Percentiles rank a stretch among this genome's conserved stretches.
phyloP scores from a whole-genome alignment of 441 rosid genomes.

The Erysimum pusillum region DNA sequence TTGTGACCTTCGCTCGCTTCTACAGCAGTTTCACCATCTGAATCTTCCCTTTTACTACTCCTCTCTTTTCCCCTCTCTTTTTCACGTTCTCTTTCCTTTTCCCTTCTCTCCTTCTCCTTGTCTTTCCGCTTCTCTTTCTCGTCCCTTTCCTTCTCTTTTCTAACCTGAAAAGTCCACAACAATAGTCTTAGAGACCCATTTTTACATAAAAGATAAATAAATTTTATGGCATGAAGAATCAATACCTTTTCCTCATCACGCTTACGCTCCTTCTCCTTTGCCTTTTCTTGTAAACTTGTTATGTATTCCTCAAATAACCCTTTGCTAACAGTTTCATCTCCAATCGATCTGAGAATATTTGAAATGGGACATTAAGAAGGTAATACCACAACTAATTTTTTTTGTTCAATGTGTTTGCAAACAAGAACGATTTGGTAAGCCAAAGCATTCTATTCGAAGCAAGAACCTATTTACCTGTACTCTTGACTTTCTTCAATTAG shows the following conservation, averaged over 20 bases:
- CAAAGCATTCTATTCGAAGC: slow-evolving; percentile 14
- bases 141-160: slow-evolving; percentile 65
- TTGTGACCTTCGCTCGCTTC: slow-evolving; percentile 71
- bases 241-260: slow-evolving; percentile 95
- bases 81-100: slow-evolving; percentile 76
- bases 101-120: slow-evolving; percentile 75
- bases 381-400: neutral
- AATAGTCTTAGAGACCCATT: slow-evolving; percentile 1
- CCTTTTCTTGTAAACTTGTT: slow-evolving; percentile 77
- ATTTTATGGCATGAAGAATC: neutral
- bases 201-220: neutral
- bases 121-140: slow-evolving; percentile 80
- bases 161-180: slow-evolving; percentile 56
- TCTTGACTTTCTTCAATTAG: slow-evolving; percentile 88
- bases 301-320: slow-evolving; percentile 88
- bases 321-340: slow-evolving; percentile 70
- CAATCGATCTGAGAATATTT: slow-evolving; percentile 65
- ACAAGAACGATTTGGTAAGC: slow-evolving; percentile 22
- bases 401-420: neutral
- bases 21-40: slow-evolving; percentile 74
- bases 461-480: slow-evolving; percentile 61
- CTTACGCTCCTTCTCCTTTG: slow-evolving; percentile 93
- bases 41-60: slow-evolving; percentile 77
- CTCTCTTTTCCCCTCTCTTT: slow-evolving; percentile 71
- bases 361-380: slow-evolving; percentile 18